These are phyloP conservation scores for Globisporangium echinulatum DNA, from an alignment of 352 stramenopile genomes.

Conservation along the genomic window DNA sequence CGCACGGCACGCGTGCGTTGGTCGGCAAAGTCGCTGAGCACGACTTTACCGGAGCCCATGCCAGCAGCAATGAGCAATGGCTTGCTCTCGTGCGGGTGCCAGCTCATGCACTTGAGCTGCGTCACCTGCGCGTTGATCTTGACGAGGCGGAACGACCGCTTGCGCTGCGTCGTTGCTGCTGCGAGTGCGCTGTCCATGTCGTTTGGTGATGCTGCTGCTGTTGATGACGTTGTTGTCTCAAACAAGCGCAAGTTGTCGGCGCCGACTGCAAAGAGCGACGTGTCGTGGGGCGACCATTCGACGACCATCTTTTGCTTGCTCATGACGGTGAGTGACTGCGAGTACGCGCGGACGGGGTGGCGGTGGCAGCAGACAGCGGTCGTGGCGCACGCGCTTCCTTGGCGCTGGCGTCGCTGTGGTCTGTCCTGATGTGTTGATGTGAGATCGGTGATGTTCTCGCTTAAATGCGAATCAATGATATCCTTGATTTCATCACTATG, in stretches of 20 bases:
- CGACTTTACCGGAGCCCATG: slow-evolving; percentile 69
- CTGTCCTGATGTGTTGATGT: neutral
- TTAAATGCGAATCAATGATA: no score
- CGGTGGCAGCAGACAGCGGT: neutral
- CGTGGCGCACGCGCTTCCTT: neutral
- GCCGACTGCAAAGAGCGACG: slow-evolving; percentile 76
- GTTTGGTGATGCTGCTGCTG: slow-evolving; percentile 6
- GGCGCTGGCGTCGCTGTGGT: neutral
- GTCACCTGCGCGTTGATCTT: slow-evolving; percentile 72
- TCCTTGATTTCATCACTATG: neutral
- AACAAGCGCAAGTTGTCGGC: slow-evolving; percentile 81
- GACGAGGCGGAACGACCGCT: slow-evolving; percentile 75
- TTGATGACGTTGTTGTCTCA: slow-evolving; percentile 33
- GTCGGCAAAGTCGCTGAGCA: slow-evolving; percentile 80
- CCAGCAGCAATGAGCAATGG: slow-evolving; percentile 70
- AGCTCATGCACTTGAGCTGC: slow-evolving; percentile 82
- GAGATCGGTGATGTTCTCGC: no score
- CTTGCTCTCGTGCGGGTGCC: slow-evolving; percentile 72
- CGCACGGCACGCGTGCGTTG: slow-evolving; percentile 49
- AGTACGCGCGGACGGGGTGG: no score
- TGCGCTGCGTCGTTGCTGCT: slow-evolving; percentile 57
- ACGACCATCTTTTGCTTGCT: slow-evolving; percentile 69
- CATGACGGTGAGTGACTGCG: slow-evolving; percentile 21
- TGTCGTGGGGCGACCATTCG: slow-evolving; percentile 80
- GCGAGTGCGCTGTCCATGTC: slow-evolving; percentile 1